phyloP scores from a whole-genome alignment of 1,139 yeast species.

The Yamadazyma atlantica region DNA sequence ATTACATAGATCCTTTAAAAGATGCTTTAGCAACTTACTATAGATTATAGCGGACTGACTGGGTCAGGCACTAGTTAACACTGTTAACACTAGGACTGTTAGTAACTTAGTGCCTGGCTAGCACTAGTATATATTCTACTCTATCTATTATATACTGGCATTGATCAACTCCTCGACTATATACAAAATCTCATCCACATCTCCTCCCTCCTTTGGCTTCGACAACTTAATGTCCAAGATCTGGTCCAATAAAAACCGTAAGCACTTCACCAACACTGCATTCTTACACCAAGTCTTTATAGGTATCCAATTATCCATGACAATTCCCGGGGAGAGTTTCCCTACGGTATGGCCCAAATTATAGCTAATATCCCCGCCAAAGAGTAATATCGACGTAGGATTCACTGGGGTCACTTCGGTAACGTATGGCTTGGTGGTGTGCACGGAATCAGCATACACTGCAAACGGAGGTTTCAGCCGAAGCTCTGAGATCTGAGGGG shows the following conservation, averaged over 20 bases:
- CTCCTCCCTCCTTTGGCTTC: constrained; percentile 17
- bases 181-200: constrained; percentile 15
- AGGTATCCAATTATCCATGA: constrained; percentile 79
- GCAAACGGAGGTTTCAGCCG: constrained; percentile 50
- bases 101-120: too few relatives aligned
- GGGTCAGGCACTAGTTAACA: too few relatives aligned
- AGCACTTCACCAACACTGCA: constrained; percentile 76
- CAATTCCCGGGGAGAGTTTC: constrained; percentile 58
- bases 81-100: too few relatives aligned
- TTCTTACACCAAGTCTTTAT: constrained; percentile 91
- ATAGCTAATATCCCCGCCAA: constrained; percentile 76
- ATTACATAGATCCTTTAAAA: constrained; percentile 80
- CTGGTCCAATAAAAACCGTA: constrained; percentile 64
- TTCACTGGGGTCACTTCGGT: constrained; percentile 79
- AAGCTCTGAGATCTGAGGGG: constrained; percentile 30
- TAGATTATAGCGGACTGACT: too few relatives aligned
- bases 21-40: constrained; percentile 59
- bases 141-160: background rate
- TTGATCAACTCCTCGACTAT: constrained; percentile 16
- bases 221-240: constrained; percentile 57
- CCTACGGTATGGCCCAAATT: constrained; percentile 51
- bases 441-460: constrained; percentile 54
- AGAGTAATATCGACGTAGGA: constrained; percentile 66
- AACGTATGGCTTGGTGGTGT: constrained; percentile 67
- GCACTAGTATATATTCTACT: too few relatives aligned